A percentile compares a stretch with the other conserved stretches of the same genome.
Conservation (phyloP, 768 basidiomycete species). For the Termitomyces sp. region DNA sequence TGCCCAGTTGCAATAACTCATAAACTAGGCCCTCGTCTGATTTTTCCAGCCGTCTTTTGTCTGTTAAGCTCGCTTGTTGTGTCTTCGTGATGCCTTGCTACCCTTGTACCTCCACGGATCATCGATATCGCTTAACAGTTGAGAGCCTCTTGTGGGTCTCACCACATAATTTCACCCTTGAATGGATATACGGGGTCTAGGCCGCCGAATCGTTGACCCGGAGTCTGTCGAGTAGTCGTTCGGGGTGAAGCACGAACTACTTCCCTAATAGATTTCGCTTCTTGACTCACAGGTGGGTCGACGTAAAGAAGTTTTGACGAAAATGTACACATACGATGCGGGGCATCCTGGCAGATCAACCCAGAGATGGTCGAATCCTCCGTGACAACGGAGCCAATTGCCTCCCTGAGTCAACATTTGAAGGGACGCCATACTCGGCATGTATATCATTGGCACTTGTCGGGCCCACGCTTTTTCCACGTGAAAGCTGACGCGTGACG, state of each 20-base stretch:
- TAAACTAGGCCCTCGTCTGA: background rate
- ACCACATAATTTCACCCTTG: background rate
- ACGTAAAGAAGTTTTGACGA: slow-evolving; percentile 5
- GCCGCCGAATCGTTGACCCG: background rate
- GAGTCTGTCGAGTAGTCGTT: background rate
- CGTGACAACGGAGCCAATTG: background rate
- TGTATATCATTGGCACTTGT: slow-evolving; percentile 6
- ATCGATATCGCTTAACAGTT: background rate
- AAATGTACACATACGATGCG: background rate
- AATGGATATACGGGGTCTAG: background rate
- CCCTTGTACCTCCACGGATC: slow-evolving; percentile 6
- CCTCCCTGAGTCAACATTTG: slow-evolving; percentile 1
- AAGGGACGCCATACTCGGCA: slow-evolving; percentile 12
- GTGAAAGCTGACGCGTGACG: slow-evolving; percentile 13
- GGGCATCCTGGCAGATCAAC: background rate
- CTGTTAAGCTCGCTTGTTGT: background rate
- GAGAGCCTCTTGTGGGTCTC: background rate
- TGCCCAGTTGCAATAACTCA: background rate
- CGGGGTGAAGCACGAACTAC: background rate
- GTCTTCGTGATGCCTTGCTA: background rate
- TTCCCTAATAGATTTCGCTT: background rate
- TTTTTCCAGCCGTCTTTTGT: background rate
- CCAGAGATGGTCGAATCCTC: background rate
- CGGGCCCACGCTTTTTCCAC: slow-evolving; percentile 10
- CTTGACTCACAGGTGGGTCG: background rate